Conservation (phyloP, 2,329 filamentous ascomycete species). For the Dactylellina sp. region DNA sequence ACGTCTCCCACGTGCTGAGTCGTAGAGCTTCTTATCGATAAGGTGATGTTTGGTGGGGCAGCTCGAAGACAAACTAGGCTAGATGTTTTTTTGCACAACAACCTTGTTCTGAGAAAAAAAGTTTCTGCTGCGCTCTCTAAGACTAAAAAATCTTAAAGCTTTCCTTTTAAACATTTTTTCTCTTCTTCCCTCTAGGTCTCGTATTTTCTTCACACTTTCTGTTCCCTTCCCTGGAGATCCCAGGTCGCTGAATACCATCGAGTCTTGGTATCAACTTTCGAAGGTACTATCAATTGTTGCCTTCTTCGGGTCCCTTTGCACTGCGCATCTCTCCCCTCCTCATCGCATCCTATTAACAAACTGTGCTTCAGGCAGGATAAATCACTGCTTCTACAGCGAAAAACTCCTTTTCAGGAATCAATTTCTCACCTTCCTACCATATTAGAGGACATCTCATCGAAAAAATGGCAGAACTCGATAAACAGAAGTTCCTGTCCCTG, state of each 20-base stretch:
- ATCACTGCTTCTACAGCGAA: conserved; percentile 39
- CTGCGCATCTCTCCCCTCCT: conserved; percentile 61
- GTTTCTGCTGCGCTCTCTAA: conserved; percentile 55
- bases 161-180: conserved; percentile 22
- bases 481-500: conserved; percentile 49
- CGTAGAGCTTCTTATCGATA: conserved; percentile 38
- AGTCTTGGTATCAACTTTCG: conserved; percentile 45
- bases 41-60: conserved; percentile 41
- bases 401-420: conserved; percentile 37
- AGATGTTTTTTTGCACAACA: conserved; percentile 42
- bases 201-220: conserved; percentile 14
- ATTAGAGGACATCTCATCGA: background rate
- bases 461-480: conserved; percentile 50
- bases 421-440: background rate
- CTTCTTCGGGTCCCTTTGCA: conserved; percentile 61
- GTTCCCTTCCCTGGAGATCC: conserved; percentile 34
- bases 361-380: conserved; percentile 24
- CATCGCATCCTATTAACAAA: conserved; percentile 33
- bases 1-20: background rate
- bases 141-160: conserved; percentile 44
- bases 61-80: conserved; percentile 36
- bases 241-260: conserved; percentile 48
- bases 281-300: conserved; percentile 12
- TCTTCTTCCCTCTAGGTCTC: conserved; percentile 31
- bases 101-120: conserved; percentile 51